These are phyloP conservation scores for Capsicum rhomboideum DNA, from an alignment of 257 asterid species.

Conservation along the genomic window DNA sequence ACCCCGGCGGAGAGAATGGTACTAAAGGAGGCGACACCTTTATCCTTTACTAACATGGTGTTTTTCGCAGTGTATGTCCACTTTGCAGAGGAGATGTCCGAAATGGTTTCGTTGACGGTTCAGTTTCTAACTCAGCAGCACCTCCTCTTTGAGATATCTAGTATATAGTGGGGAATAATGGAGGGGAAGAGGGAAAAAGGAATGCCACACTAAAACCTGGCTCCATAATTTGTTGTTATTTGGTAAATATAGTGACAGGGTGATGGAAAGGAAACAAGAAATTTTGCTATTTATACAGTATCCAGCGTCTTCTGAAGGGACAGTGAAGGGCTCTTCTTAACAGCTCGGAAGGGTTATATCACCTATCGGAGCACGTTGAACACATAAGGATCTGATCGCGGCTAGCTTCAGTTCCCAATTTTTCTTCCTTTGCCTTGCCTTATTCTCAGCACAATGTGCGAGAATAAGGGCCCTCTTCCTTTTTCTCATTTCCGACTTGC, in stretches of 20 bases:
- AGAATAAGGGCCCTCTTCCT: background rate
- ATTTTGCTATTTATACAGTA: background rate
- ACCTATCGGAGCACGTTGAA: background rate
- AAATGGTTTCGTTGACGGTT: conserved; percentile 40
- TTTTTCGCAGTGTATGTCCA: conserved; percentile 71
- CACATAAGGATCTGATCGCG: background rate
- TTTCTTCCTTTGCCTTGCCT: background rate
- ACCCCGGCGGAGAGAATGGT: background rate
- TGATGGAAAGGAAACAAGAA: background rate
- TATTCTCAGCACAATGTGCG: background rate
- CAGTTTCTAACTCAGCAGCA: conserved; percentile 24
- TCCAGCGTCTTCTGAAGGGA: background rate
- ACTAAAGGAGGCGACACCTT: background rate
- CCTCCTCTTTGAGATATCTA: conserved; percentile 5
- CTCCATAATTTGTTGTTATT: background rate
- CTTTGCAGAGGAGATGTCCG: conserved; percentile 88
- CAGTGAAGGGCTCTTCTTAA: background rate
- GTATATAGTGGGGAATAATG: background rate
- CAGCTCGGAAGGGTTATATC: background rate
- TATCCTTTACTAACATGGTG: background rate
- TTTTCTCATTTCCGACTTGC: background rate
- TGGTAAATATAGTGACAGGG: background rate
- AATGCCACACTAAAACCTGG: background rate
- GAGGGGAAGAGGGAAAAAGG: background rate
- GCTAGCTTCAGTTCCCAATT: background rate